Evolutionary conservation across 306 rosid genomes (phyloP).

Genomic region (Vicia sativa): DNA sequence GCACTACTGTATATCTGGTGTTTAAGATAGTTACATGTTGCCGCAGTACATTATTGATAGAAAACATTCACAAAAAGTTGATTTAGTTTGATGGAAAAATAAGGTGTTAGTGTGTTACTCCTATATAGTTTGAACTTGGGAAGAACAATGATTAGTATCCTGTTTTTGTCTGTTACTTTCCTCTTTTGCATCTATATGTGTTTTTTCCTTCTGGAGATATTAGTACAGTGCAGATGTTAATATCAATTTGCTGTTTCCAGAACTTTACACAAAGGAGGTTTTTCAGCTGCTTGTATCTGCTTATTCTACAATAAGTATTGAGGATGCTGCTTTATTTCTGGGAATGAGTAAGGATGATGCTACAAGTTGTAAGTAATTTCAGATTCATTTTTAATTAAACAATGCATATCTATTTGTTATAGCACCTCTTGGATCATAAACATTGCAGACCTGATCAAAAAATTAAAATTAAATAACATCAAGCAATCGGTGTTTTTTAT

Average conservation of each 20-base stretch:
- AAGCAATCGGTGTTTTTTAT: not conserved
- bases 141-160: not conserved
- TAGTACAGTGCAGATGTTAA: not conserved
- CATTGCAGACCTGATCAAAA: conserved; percentile 15
- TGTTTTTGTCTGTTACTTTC: not conserved
- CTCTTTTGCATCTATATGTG: conserved; percentile 14
- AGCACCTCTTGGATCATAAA: conserved; percentile 15
- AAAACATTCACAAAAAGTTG: not conserved
- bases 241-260: conserved; percentile 49
- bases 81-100: not conserved
- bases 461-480: not conserved
- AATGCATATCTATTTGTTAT: not conserved
- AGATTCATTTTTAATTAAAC: conserved; percentile 8
- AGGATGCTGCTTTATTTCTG: conserved; percentile 73
- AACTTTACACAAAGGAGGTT: conserved; percentile 78
- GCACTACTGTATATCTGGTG: no score
- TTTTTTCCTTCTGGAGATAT: conserved; percentile 2
- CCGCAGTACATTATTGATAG: not conserved
- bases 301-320: conserved; percentile 83
- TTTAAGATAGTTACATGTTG: not conserved
- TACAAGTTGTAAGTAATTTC: conserved; percentile 63
- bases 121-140: conserved; percentile 13
- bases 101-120: no score
- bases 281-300: conserved; percentile 88
- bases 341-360: conserved; percentile 81